Conservation (phyloP, 139 green algal species). For the Chlorella vulgaris region DNA sequence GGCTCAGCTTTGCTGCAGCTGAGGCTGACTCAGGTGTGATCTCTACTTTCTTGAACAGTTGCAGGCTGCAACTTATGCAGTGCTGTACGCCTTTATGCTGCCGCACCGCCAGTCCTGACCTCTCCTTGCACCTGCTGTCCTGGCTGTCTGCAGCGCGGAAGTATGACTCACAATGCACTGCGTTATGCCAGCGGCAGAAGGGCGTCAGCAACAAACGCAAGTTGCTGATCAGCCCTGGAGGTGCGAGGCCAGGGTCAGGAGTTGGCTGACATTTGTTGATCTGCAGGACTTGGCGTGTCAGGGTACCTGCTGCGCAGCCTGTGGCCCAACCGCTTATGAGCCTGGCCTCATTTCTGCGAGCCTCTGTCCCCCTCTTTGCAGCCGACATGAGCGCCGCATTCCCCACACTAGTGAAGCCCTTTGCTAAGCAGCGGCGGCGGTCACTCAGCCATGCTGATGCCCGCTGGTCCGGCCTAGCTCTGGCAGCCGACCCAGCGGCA, state of each 20-base stretch:
- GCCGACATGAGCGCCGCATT: constrained; percentile 27
- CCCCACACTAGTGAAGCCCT: constrained; percentile 5
- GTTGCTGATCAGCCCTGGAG: constrained; percentile 31
- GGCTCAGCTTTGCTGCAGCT: constrained; percentile 22
- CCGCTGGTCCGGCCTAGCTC: background rate
- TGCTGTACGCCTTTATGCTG: background rate
- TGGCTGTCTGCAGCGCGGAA: constrained; percentile 9
- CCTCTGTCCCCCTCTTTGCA: background rate
- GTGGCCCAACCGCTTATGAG: too few relatives aligned
- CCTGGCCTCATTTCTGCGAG: background rate
- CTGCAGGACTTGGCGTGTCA: too few relatives aligned
- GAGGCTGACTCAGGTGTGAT: constrained; percentile 18
- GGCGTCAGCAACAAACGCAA: constrained; percentile 9
- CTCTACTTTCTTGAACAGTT: too few relatives aligned
- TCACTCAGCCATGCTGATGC: constrained; percentile 7
- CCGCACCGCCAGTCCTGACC: background rate
- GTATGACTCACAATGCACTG: background rate
- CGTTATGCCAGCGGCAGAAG: background rate
- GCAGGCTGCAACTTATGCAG: background rate
- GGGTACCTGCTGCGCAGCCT: too few relatives aligned
- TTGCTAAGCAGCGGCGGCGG: constrained; percentile 5
- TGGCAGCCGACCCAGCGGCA: background rate
- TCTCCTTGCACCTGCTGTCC: background rate
- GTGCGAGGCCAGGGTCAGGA: too few relatives aligned
- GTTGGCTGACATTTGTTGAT: too few relatives aligned